Evolutionary conservation across 108 stramenopile species (phyloP), one percentile per base, ranked within the genome.

Genomic region (Cyclostephanos tholiformis): DNA sequence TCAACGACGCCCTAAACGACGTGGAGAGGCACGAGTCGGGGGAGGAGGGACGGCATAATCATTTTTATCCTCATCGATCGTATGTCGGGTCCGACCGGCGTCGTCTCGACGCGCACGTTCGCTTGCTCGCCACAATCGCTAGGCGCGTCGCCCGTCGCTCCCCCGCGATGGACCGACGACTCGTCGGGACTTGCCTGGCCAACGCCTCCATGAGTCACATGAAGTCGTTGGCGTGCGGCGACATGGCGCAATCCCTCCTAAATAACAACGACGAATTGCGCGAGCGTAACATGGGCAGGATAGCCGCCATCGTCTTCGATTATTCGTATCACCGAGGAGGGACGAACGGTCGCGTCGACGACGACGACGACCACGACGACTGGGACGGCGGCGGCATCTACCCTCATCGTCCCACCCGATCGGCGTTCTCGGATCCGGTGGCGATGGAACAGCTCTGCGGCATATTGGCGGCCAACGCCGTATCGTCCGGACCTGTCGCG

Each of bases 1-100:
- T 93, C 3, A 88, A 93, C 57, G 85, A 89, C 53, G 89, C 89
- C 0, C 84, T 93, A 51, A 90, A 85, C 62, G 92, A 93, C 69
- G 74, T 90, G 12, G 92, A 93, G 65, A 84, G 92, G 63, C 74
- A 79, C 46, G 88, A 89, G 53, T 49, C 61, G 2, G 27, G 63
- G 29, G 53, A 23, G 2, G 56, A 23, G 48, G 49, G 10, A 32
- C 30, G 10, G 53, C 53, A 22, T 26, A 17, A 22, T 17, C 23
- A 20, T 9, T 30, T 16, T 17, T 7, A 57, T 57, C 12, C 2
- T 57, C 12, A 60, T 20, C n/a, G n/a, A n/a, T n/a, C n/a, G n/a
- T n/a, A n/a, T n/a, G n/a, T n/a, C n/a, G n/a, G n/a, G n/a, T n/a
- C n/a, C n/a, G n/a, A n/a, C n/a, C 61, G 51, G 7, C 22, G 14